Percentiles rank a stretch among this genome's conserved stretches.
Conservation (phyloP, 345 rosid genomes). For the Sapria himalayana region DNA sequence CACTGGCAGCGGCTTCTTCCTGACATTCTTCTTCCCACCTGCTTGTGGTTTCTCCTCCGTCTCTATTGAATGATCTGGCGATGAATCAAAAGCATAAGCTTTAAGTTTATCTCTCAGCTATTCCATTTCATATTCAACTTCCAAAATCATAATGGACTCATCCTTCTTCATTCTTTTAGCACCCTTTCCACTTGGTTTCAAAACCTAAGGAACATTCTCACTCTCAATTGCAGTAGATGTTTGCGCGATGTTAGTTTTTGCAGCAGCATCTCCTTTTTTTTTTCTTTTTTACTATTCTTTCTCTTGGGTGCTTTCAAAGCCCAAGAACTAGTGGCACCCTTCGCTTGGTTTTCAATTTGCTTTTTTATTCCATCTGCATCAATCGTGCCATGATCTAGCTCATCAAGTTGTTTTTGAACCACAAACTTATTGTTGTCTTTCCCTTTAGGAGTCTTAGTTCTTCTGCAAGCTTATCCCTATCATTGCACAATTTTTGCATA, state of each 20-base stretch:
- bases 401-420: constrained; percentile 58
- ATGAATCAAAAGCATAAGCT: constrained; percentile 39
- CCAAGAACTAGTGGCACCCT: constrained; percentile 16
- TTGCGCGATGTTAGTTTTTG: constrained; percentile 11
- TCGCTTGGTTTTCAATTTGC: constrained; percentile 9
- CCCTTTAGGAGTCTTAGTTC: constrained; percentile 41
- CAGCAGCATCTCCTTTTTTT: constrained; percentile 11
- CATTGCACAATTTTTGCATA: constrained; percentile 37
- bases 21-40: constrained; percentile 14
- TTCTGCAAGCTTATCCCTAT: constrained; percentile 32
- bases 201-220: constrained; percentile 23
- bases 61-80: constrained; percentile 36
- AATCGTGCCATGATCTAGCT: constrained; percentile 27
- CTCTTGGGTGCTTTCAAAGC: too few relatives aligned
- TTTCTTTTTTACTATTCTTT: constrained; percentile 27
- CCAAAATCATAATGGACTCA: too few relatives aligned
- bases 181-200: constrained; percentile 37
- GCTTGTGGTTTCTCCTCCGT: constrained; percentile 20
- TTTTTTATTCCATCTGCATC: constrained; percentile 21
- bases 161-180: constrained; percentile 38
- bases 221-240: constrained; percentile 24
- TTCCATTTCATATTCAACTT: constrained; percentile 31
- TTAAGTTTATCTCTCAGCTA: constrained; percentile 52
- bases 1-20: constrained; percentile 17
- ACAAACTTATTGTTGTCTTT: constrained; percentile 35